Conservation (phyloP, 164 flowering plant species). For the Euptelea pleiosperma region DNA sequence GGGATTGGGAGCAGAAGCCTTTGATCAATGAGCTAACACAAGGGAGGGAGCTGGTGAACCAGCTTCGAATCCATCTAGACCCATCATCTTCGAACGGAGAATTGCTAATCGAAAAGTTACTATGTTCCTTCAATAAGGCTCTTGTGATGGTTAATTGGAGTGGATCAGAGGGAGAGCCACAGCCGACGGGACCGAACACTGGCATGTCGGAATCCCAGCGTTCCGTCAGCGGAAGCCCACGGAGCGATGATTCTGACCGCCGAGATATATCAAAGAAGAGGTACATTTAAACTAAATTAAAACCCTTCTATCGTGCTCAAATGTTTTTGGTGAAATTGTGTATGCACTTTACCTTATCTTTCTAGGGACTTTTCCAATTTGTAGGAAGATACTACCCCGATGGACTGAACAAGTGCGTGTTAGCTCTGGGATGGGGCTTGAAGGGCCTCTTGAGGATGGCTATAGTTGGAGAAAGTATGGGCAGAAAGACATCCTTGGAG, state of each 20-base stretch:
- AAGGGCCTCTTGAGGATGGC: slow-evolving; percentile 79
- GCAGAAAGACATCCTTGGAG: slow-evolving; percentile 89
- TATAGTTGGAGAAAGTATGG: slow-evolving; percentile 97
- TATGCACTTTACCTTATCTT: background rate
- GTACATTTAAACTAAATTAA: slow-evolving; percentile 32
- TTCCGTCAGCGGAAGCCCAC: slow-evolving; percentile 57
- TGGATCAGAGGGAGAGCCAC: slow-evolving; percentile 26
- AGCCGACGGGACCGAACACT: background rate
- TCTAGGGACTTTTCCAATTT: slow-evolving; percentile 1
- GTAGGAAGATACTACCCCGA: slow-evolving; percentile 57
- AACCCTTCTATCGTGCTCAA: no score
- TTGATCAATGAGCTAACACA: slow-evolving; percentile 58
- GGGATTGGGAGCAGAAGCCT: slow-evolving; percentile 43
- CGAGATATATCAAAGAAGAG: slow-evolving; percentile 54
- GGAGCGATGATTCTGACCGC: slow-evolving; percentile 35
- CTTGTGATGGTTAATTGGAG: slow-evolving; percentile 49
- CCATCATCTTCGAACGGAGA: slow-evolving; percentile 38
- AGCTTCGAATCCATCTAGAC: slow-evolving; percentile 40
- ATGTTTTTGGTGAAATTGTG: no score
- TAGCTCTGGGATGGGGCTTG: slow-evolving; percentile 48
- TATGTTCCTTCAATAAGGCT: slow-evolving; percentile 59
- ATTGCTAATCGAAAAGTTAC: slow-evolving; percentile 38
- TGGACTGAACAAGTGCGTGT: slow-evolving; percentile 66
- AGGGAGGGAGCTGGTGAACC: slow-evolving; percentile 62
- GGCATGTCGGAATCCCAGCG: slow-evolving; percentile 46